A percentile compares a stretch with the other conserved stretches of the same genome.
phyloP scores from a whole-genome alignment of 768 basidiomycete species.

The Collybia sordida region DNA sequence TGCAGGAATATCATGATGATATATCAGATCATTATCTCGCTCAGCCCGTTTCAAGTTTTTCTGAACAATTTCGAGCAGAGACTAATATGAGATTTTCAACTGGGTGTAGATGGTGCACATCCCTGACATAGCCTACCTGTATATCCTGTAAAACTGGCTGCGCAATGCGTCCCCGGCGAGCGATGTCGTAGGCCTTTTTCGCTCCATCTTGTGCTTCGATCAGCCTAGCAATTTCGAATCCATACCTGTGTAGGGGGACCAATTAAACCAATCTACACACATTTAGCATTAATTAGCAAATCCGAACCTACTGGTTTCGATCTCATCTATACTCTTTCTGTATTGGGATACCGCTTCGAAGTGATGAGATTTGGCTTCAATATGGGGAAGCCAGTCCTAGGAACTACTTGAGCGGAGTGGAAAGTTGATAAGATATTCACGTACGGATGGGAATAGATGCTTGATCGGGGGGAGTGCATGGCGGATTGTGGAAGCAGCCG shows the following conservation, averaged over 20 bases:
- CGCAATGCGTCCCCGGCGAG: slow-evolving; percentile 61
- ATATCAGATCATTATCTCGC: slow-evolving; percentile 94
- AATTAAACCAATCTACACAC: slow-evolving; percentile 5
- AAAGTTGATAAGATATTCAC: slow-evolving; percentile 6
- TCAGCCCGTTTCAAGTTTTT: slow-evolving; percentile 69
- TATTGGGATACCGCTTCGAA: slow-evolving; percentile 90
- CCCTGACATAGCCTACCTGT: slow-evolving; percentile 48
- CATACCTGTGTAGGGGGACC: slow-evolving; percentile 59
- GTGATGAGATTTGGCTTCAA: slow-evolving; percentile 81
- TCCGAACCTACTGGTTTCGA: slow-evolving; percentile 68
- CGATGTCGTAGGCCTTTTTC: slow-evolving; percentile 68
- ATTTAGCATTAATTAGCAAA: background rate
- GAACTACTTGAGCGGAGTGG: background rate
- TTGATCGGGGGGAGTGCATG: slow-evolving; percentile 43
- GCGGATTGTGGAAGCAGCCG: slow-evolving; percentile 42
- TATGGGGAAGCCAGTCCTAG: slow-evolving; percentile 78
- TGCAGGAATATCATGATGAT: slow-evolving; percentile 85
- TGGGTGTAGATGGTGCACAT: background rate
- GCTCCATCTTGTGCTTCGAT: slow-evolving; percentile 63
- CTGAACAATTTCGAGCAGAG: slow-evolving; percentile 69
- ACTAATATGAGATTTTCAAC: slow-evolving; percentile 44
- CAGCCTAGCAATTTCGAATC: slow-evolving; percentile 81
- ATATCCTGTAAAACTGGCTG: slow-evolving; percentile 72
- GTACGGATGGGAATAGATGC: slow-evolving; percentile 55
- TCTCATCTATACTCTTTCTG: slow-evolving; percentile 85